These are phyloP conservation scores for Trichophyton rubrum DNA, from an alignment of 2,329 filamentous ascomycete species.

Conservation along the genomic window DNA sequence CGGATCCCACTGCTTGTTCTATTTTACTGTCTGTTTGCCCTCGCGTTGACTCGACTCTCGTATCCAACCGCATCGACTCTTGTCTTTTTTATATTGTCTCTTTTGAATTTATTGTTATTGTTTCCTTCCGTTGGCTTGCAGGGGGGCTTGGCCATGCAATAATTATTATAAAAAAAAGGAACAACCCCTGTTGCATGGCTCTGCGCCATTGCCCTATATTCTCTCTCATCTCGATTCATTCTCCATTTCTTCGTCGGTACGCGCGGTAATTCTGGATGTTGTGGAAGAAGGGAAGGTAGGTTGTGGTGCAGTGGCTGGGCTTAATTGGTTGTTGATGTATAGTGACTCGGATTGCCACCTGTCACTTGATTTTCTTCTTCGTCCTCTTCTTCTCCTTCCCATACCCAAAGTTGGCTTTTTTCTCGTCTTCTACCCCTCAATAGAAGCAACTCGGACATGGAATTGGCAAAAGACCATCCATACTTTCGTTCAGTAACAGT, in stretches of 20 bases:
- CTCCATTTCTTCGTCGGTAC: background rate
- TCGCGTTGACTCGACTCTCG: background rate
- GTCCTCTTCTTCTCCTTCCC: too few relatives aligned
- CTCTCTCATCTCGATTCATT: background rate
- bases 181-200: background rate
- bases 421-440: background rate
- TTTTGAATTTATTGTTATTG: background rate
- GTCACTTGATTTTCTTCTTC: background rate
- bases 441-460: background rate
- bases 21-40: background rate
- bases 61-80: background rate
- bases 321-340: slow-evolving; percentile 1
- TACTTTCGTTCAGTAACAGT: background rate
- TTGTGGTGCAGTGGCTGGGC: background rate
- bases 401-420: background rate
- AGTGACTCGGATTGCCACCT: background rate
- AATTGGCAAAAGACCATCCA: too few relatives aligned
- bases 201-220: background rate
- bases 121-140: background rate
- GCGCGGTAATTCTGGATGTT: background rate
- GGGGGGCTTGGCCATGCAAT: background rate
- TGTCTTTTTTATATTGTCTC: background rate
- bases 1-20: background rate
- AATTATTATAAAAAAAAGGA: background rate
- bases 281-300: background rate